Percentiles rank a stretch among this genome's conserved stretches.
Evolutionary conservation across 2,329 filamentous ascomycete genomes (phyloP).

Genomic region (Fusarium begoniae): DNA sequence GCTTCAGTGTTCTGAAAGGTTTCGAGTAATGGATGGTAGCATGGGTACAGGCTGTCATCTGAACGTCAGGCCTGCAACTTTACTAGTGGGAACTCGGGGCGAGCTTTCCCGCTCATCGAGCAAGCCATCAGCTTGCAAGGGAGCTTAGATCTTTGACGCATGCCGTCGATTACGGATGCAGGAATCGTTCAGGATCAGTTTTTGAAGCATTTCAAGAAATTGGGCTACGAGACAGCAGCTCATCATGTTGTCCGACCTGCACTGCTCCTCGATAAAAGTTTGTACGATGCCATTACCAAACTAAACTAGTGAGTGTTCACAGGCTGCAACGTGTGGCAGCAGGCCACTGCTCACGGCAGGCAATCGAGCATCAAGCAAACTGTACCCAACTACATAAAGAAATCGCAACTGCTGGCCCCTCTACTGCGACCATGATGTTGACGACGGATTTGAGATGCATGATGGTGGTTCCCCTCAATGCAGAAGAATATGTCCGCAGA

Average conservation of each 20-base stretch:
- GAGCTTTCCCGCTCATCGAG: slow-evolving; percentile 8
- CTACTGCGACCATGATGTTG: slow-evolving; percentile 8
- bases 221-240: slow-evolving; percentile 1
- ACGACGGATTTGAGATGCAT: slow-evolving; percentile 28
- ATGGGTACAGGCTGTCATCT: slow-evolving; percentile 16
- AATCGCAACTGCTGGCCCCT: slow-evolving; percentile 7
- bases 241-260: slow-evolving; percentile 4
- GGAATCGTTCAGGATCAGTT: slow-evolving; percentile 1
- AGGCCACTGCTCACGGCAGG: slow-evolving; percentile 1
- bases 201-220: not conserved
- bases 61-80: slow-evolving; percentile 4
- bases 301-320: slow-evolving; percentile 9
- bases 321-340: not conserved
- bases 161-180: slow-evolving; percentile 8
- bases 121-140: slow-evolving; percentile 10
- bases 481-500: slow-evolving; percentile 35
- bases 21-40: slow-evolving; percentile 4
- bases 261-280: slow-evolving; percentile 21
- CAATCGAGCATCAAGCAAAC: not conserved
- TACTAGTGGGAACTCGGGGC: slow-evolving; percentile 14
- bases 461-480: slow-evolving; percentile 36
- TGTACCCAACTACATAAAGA: not conserved
- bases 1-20: not conserved
- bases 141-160: slow-evolving; percentile 22
- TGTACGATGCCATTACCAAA: slow-evolving; percentile 8